A percentile compares a stretch with the other conserved stretches of the same genome.
phyloP scores from a whole-genome alignment of 257 asterid genomes.

The Dorcoceras hygrometricum region DNA sequence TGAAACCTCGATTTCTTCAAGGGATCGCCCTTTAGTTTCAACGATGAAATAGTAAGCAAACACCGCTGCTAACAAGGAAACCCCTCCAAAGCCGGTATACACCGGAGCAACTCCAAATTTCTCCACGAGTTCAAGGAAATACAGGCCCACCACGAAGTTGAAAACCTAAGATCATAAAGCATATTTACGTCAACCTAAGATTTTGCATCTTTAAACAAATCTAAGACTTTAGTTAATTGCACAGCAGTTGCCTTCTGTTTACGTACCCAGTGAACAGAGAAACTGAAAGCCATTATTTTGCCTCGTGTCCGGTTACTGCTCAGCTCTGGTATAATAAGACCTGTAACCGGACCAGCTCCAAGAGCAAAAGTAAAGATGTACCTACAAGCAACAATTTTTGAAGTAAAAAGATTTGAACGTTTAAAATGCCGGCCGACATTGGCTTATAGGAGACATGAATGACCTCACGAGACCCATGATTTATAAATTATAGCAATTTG shows the following conservation, averaged over 20 bases:
- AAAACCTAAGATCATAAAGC: conserved; percentile 52
- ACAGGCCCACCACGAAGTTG: conserved; percentile 81
- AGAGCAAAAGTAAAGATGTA: conserved; percentile 63
- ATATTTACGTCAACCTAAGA: background rate
- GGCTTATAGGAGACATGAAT: background rate
- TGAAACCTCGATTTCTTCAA: conserved; percentile 83
- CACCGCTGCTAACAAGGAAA: conserved; percentile 69
- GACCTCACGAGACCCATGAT: too few relatives aligned
- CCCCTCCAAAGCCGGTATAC: conserved; percentile 56
- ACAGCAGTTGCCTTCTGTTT: background rate
- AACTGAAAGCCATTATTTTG: conserved; percentile 81
- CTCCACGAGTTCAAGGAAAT: conserved; percentile 66
- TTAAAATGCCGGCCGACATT: background rate
- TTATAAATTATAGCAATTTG: too few relatives aligned
- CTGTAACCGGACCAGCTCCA: conserved; percentile 90
- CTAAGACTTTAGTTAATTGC: too few relatives aligned
- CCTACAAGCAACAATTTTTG: conserved; percentile 36
- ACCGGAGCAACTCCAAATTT: conserved; percentile 66
- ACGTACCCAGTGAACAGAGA: conserved; percentile 86
- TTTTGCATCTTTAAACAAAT: too few relatives aligned
- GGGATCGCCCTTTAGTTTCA: conserved; percentile 80
- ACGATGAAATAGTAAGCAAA: conserved; percentile 56
- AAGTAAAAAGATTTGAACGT: background rate
- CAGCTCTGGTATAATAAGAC: conserved; percentile 88
- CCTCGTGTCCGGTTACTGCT: conserved; percentile 87